phyloP scores from a whole-genome alignment of 73 alveolate species.

The Paramecium primaurelia region DNA sequence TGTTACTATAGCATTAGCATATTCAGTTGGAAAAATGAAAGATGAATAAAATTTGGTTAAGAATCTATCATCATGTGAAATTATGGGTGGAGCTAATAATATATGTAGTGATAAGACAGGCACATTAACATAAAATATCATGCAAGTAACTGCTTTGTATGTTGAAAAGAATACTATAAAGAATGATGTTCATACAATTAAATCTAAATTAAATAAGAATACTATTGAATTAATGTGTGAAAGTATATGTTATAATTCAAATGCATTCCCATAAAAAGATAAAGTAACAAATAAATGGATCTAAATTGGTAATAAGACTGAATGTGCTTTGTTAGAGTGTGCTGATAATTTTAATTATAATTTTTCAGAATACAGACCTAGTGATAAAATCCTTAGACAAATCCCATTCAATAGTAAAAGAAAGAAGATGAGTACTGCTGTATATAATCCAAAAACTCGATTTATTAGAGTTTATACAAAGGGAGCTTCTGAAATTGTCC shows the following conservation, averaged over 20 bases:
- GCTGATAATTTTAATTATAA: slow-evolving; percentile 46
- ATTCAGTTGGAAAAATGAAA: slow-evolving; percentile 91
- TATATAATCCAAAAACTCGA: slow-evolving; percentile 66
- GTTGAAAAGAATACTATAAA: slow-evolving; percentile 5
- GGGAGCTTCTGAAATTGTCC: slow-evolving; percentile 89
- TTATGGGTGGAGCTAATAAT: slow-evolving; percentile 94
- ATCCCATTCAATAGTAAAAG: slow-evolving; percentile 87
- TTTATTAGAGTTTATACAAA: slow-evolving; percentile 68
- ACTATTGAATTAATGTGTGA: slow-evolving; percentile 47
- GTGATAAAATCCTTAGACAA: slow-evolving; percentile 3
- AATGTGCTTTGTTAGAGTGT: slow-evolving; percentile 65
- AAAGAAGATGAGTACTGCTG: slow-evolving; percentile 91
- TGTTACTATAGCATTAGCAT: slow-evolving; percentile 95
- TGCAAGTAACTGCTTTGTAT: slow-evolving; percentile 74
- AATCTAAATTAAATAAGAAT: neutral
- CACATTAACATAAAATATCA: slow-evolving; percentile 89
- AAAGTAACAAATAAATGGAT: slow-evolving; percentile 46
- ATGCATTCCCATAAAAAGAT: slow-evolving; percentile 58
- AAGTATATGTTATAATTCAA: slow-evolving; percentile 40
- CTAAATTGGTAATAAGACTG: slow-evolving; percentile 76
- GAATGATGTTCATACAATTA: neutral
- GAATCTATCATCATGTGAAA: slow-evolving; percentile 82
- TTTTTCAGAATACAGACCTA: slow-evolving; percentile 38
- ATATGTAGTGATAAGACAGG: slow-evolving; percentile 97
- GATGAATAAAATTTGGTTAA: slow-evolving; percentile 91